Evolutionary conservation across 805 yeast genomes (phyloP).

Genomic region (Kodamaea hsintzibuensis): DNA sequence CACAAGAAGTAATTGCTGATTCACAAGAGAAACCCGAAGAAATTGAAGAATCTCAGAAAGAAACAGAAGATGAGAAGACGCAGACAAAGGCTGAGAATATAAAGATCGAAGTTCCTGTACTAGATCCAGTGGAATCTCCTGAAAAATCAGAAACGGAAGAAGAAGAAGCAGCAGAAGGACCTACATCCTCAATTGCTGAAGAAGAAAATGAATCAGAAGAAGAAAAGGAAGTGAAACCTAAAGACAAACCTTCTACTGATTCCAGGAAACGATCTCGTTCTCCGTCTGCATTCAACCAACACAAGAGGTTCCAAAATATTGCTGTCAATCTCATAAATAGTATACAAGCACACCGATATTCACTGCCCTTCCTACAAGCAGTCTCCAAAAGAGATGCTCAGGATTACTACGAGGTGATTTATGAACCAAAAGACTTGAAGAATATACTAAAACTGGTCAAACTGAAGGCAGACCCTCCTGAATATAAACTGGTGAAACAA

Average conservation of each 20-base stretch:
- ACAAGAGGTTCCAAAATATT: slow-evolving; percentile 59
- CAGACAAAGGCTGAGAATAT: slow-evolving; percentile 1
- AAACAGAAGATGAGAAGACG: neutral
- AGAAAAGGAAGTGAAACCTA: slow-evolving; percentile 8
- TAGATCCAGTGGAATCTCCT: slow-evolving; percentile 6
- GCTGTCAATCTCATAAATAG: slow-evolving; percentile 63
- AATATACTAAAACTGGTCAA: slow-evolving; percentile 59
- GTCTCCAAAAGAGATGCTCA: slow-evolving; percentile 70
- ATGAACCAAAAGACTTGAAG: slow-evolving; percentile 68
- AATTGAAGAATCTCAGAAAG: neutral
- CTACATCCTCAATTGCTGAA: neutral
- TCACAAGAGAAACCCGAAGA: neutral
- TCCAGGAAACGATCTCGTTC: slow-evolving; percentile 18
- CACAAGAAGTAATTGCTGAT: neutral
- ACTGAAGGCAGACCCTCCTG: slow-evolving; percentile 32
- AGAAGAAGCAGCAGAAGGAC: slow-evolving; percentile 10
- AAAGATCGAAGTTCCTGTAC: slow-evolving; percentile 8
- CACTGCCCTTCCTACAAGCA: slow-evolving; percentile 72
- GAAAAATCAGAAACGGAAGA: slow-evolving; percentile 8
- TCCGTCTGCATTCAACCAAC: slow-evolving; percentile 22
- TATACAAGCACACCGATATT: slow-evolving; percentile 68
- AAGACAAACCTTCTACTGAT: slow-evolving; percentile 4
- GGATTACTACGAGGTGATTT: slow-evolving; percentile 58
- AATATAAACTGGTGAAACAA: slow-evolving; percentile 56
- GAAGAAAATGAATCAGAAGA: slow-evolving; percentile 12